Base-by-base conservation (phyloP, 192 early-diverging fungal genomes). In the Polychytrium aggregatum region DNA sequence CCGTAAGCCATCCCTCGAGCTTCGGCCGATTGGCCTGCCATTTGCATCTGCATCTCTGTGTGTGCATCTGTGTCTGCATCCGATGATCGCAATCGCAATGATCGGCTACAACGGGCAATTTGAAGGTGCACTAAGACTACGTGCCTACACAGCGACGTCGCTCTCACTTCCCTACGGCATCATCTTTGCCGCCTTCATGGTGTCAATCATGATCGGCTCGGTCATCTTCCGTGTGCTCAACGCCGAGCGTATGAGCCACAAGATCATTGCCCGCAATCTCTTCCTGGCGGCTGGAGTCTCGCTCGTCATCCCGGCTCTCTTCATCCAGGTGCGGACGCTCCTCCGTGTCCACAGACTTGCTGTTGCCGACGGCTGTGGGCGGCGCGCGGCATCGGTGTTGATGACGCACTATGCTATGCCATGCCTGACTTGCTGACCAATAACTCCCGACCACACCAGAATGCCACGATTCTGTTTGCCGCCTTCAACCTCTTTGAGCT, bases 131-230 rank as follows among this genome's bases (percentile, higher is more conserved):
- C n/a, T n/a, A n/a, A n/a, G n/a, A n/a, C n/a, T n/a, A n/a, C n/a
- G n/a, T n/a, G n/a, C n/a, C n/a, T n/a, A n/a, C n/a, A n/a, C n/a
- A n/a, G n/a, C n/a, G n/a, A 34, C 17, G 17, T 36, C 24, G 0
- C 21, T 27, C 37, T n/a, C 44, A 3, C 22, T 74, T 16, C 72
- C 72, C 10, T 74, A 53, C 44, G 72, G 72, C 6, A 11, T 72
- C 17, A 53, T 73, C n/a, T 74, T 74, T 47, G 31, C 69, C 6
- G 45, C 48, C 18, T 69, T 73, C 38, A 74, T 74, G 72, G 60
- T 74, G 30, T 70, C 52, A 13, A 58, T 63, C 56, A 74, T 74
- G 70, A 27, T 67, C 5, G 72, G 72, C 11, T 71, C 67, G 0
- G 25, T 48, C 7, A n/a, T 65, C 18, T 71, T 63, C 41, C 44